Percentiles rank a stretch among this genome's conserved stretches.
phyloP scores from a whole-genome alignment of 495 filamentous ascomycete species.

The Neurospora sp. region DNA sequence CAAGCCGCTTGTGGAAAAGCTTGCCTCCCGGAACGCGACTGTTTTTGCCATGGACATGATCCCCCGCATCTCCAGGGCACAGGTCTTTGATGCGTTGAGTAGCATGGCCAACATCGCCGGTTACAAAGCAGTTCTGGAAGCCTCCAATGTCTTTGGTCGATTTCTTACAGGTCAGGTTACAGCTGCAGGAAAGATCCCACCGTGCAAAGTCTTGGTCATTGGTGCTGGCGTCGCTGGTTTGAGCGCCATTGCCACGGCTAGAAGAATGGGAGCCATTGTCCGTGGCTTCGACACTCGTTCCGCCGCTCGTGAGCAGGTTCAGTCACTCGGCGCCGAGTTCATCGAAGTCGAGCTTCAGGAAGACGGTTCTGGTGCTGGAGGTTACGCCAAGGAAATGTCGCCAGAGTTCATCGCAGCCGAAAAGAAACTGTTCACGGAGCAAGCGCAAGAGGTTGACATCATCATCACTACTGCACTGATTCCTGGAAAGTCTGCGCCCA shows the following conservation, averaged over 20 bases:
- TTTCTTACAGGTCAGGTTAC: slow-evolving; percentile 78
- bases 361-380: slow-evolving; percentile 69
- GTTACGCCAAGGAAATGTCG: slow-evolving; percentile 82
- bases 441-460: slow-evolving; percentile 75
- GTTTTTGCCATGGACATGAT: slow-evolving; percentile 80
- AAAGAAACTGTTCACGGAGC: slow-evolving; percentile 77
- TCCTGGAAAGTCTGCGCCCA: slow-evolving; percentile 65
- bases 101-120: slow-evolving; percentile 85
- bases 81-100: slow-evolving; percentile 70
- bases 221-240: slow-evolving; percentile 74
- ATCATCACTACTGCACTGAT: slow-evolving; percentile 78
- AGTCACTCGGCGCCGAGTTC: slow-evolving; percentile 76
- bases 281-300: slow-evolving; percentile 73
- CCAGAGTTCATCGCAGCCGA: slow-evolving; percentile 81
- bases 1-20: slow-evolving; percentile 52
- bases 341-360: slow-evolving; percentile 76
- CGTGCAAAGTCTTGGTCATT: slow-evolving; percentile 73
- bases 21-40: slow-evolving; percentile 53
- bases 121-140: slow-evolving; percentile 76
- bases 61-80: slow-evolving; percentile 71
- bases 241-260: slow-evolving; percentile 70
- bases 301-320: slow-evolving; percentile 71
- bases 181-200: slow-evolving; percentile 72
- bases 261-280: slow-evolving; percentile 73
- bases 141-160: slow-evolving; percentile 71